Base-by-base conservation (phyloP, 2,329 filamentous ascomycete species). In the Leptographium galeiforme region DNA sequence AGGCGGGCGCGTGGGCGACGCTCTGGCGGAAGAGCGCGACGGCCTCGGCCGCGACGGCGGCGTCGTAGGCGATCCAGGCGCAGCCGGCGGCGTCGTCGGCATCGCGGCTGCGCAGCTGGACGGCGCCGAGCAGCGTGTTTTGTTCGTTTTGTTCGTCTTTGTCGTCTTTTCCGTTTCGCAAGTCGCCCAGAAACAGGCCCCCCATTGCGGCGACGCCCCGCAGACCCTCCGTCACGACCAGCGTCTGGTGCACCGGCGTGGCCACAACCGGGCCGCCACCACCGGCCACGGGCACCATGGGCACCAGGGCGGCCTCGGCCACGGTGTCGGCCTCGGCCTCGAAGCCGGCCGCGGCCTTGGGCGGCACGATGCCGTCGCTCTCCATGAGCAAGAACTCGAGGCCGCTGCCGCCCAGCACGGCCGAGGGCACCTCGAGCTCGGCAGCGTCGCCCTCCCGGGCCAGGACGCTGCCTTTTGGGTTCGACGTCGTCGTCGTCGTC, bases 161-260 rank as follows among this genome's bases (percentile, higher is more conserved):
- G n/a, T n/a, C n/a, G n/a, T n/a, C n/a, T n/a, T n/a, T n/a, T n/a
- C n/a, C n/a, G n/a, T n/a, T n/a, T n/a, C n/a, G n/a, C n/a, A n/a
- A n/a, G n/a, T n/a, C n/a, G n/a, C n/a, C n/a, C n/a, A n/a, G n/a
- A n/a, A n/a, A n/a, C n/a, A n/a, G n/a, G n/a, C n/a, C 64, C 1
- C 68, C 65, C 8, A 79, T 60, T 2, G 76, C 71, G 6, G 83
- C 73, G 1, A 85, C 79, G 8, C 85, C 88, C 52, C 78, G 70
- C 2, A 95, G 69, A 0, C 88, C 89, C 49, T 87, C 77, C 0
- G 81, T 82, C 10, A 95, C 77, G 11, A 96, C 61, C 16, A 96
- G 68, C 1, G 84, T 81, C 63, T 84, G 87, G 64, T 97, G 91
- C 1, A 96, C 89, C 0, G 91, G 90, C 46, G 88, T 89, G 8